Percentiles rank a stretch among this genome's conserved stretches.
Evolutionary conservation across 2,329 filamentous ascomycete species (phyloP).

Genomic region (Colletotrichum godetiae): DNA sequence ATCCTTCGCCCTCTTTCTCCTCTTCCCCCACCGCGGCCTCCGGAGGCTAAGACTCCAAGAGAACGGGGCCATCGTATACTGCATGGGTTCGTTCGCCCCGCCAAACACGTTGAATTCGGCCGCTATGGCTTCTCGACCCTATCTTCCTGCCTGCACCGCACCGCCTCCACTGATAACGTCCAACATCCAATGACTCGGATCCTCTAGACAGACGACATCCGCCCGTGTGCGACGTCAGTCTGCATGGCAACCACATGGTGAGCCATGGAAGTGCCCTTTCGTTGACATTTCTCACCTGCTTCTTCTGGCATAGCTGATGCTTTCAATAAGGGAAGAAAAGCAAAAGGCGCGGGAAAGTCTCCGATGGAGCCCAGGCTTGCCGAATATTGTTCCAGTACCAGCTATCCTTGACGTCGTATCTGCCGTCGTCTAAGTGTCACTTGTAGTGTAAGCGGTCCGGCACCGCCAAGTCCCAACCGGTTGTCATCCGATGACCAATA

Average conservation of each 20-base stretch:
- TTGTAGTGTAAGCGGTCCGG: slow-evolving; percentile 8
- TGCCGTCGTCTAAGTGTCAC: background rate
- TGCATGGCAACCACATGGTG: slow-evolving; percentile 25
- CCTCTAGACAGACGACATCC: background rate
- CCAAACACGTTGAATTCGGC: background rate
- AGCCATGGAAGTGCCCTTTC: background rate
- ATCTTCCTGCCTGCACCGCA: slow-evolving; percentile 22
- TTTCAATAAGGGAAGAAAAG: background rate
- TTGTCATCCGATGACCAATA: slow-evolving; percentile 24
- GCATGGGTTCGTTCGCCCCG: slow-evolving; percentile 22
- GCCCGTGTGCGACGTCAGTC: slow-evolving; percentile 16
- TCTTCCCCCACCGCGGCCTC: slow-evolving; percentile 24
- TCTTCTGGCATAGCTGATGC: slow-evolving; percentile 14
- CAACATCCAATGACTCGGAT: slow-evolving; percentile 27
- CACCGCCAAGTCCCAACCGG: slow-evolving; percentile 2
- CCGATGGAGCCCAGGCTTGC: background rate
- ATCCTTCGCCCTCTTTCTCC: background rate
- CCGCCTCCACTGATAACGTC: slow-evolving; percentile 31
- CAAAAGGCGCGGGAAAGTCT: slow-evolving; percentile 8
- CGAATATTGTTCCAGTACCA: background rate
- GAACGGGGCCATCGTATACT: slow-evolving; percentile 7
- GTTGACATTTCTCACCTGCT: slow-evolving; percentile 18
- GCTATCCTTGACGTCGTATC: slow-evolving; percentile 17
- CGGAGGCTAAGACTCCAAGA: slow-evolving; percentile 22
- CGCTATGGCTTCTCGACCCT: background rate